These are phyloP conservation scores for Calophaca sinica DNA, from an alignment of 306 rosid species.

Conservation along the genomic window DNA sequence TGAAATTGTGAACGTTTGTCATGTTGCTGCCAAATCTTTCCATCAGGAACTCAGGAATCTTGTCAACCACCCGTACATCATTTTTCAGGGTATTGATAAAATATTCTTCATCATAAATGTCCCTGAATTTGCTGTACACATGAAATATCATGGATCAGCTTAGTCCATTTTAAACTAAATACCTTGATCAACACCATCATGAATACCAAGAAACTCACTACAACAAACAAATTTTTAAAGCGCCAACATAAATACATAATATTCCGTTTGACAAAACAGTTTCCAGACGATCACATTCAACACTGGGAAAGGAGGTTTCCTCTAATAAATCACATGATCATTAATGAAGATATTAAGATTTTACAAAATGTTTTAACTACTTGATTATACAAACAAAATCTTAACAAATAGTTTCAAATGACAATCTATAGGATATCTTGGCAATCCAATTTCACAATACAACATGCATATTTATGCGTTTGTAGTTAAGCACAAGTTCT, in stretches of 20 bases:
- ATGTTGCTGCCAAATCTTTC: slow-evolving; percentile 94
- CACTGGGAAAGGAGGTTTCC: slow-evolving; percentile 23
- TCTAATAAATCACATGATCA: background rate
- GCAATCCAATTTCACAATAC: slow-evolving; percentile 7
- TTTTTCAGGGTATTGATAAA: slow-evolving; percentile 70
- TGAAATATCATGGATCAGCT: slow-evolving; percentile 49
- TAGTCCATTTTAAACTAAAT: slow-evolving; percentile 35
- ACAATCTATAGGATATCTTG: background rate
- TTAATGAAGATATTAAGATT: background rate
- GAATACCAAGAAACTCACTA: slow-evolving; percentile 17
- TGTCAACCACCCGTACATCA: slow-evolving; percentile 84
- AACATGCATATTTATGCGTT: background rate
- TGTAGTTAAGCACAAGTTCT: slow-evolving; percentile 17
- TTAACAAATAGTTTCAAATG: background rate
- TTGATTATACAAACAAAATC: slow-evolving; percentile 11
- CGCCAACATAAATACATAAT: slow-evolving; percentile 26
- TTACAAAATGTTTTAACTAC: slow-evolving; percentile 12
- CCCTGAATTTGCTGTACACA: slow-evolving; percentile 83
- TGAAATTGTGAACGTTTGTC: slow-evolving; percentile 95
- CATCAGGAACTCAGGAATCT: slow-evolving; percentile 87
- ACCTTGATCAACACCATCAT: slow-evolving; percentile 16
- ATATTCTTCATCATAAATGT: slow-evolving; percentile 89
- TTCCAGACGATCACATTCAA: background rate
- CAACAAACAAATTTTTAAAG: slow-evolving; percentile 27
- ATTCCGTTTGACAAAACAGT: slow-evolving; percentile 37